Conservation (phyloP, 495 filamentous ascomycete genomes). For the Daldinia vernicosa region DNA sequence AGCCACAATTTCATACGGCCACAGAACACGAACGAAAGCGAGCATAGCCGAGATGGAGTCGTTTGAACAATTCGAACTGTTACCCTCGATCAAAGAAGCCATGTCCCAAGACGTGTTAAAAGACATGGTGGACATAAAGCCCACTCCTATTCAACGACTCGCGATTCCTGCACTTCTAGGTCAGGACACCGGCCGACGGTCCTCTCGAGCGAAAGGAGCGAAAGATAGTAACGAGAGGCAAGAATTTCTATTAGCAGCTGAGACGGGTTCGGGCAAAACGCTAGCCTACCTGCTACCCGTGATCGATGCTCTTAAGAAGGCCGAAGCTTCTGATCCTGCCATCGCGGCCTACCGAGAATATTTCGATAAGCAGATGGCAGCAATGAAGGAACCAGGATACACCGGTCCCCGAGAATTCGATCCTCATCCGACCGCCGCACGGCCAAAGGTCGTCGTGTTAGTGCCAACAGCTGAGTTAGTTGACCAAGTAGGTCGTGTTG, state of each 20-base stretch:
- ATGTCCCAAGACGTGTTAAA: constrained; percentile 74
- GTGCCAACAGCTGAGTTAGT: constrained; percentile 96
- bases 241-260: constrained; percentile 89
- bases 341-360: constrained; percentile 61
- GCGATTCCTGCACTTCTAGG: constrained; percentile 83
- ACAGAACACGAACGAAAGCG: constrained; percentile 72
- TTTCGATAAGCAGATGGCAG: constrained; percentile 53
- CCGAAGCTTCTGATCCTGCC: constrained; percentile 70
- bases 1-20: constrained; percentile 74
- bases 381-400: constrained; percentile 58
- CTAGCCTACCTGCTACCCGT: constrained; percentile 87
- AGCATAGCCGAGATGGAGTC: constrained; percentile 72
- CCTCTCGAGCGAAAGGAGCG: constrained; percentile 12
- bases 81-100: constrained; percentile 77
- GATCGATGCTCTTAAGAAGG: constrained; percentile 82
- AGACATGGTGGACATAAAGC: constrained; percentile 73
- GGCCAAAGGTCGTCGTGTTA: constrained; percentile 84
- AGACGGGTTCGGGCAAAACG: constrained; percentile 97
- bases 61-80: constrained; percentile 81
- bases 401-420: constrained; percentile 66
- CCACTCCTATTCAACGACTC: constrained; percentile 87
- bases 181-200: constrained; percentile 37
- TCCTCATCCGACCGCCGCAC: constrained; percentile 73
- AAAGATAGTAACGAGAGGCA: constrained; percentile 55
- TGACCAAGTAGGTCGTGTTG: constrained; percentile 79